phyloP scores from a whole-genome alignment of 1,284 basidiomycete genomes.

The Puccinia horiana region DNA sequence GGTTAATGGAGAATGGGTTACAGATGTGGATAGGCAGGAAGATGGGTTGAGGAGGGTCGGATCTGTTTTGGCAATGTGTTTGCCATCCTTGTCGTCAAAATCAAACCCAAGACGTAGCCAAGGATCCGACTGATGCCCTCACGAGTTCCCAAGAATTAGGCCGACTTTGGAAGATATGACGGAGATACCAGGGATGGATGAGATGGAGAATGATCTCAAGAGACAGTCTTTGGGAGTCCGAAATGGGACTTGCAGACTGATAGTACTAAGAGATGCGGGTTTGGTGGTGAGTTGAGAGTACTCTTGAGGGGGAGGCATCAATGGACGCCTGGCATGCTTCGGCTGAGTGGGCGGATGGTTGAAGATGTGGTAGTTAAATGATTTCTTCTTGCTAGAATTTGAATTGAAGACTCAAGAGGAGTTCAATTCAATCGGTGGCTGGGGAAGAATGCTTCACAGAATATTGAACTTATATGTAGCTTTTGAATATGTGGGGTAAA shows the following conservation, averaged over 20 bases:
- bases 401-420: not conserved
- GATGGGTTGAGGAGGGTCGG: constrained; percentile 53
- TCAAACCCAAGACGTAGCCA: constrained; percentile 80
- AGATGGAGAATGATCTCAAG: constrained; percentile 70
- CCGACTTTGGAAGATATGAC: constrained; percentile 75
- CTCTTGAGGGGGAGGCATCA: constrained; percentile 1
- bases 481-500: not conserved
- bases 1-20: constrained; percentile 62
- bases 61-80: constrained; percentile 55
- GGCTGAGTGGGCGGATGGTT: not conserved
- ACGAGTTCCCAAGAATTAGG: constrained; percentile 77
- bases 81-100: constrained; percentile 69
- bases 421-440: not conserved
- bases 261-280: constrained; percentile 4
- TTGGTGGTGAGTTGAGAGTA: not conserved
- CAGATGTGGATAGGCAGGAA: constrained; percentile 66
- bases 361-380: not conserved
- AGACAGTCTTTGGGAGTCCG: constrained; percentile 63
- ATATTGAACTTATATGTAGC: not conserved
- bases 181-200: constrained; percentile 92
- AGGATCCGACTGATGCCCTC: constrained; percentile 77
- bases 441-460: not conserved
- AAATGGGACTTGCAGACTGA: constrained; percentile 47
- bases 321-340: not conserved
- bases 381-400: not conserved